Evolutionary conservation across 306 rosid genomes (phyloP), one percentile per base, ranked within the genome.

Genomic region (Begonia masoniana): DNA sequence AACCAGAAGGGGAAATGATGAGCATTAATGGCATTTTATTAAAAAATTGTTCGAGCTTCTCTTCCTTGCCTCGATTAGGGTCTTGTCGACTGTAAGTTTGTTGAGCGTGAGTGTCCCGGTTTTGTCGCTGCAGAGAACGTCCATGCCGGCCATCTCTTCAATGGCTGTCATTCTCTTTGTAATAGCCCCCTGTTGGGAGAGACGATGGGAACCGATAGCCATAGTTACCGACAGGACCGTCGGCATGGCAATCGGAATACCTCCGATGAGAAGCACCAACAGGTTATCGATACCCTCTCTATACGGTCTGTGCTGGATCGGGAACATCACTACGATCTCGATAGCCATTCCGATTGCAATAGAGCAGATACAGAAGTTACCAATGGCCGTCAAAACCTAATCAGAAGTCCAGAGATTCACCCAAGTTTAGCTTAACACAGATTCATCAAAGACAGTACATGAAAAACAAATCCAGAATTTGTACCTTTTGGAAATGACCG

Each of bases 111-210:
- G 49, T 2, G 49, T 45, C 15, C 49, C 49, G 49, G 49, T 45
- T n/a, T 45, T 45, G 49, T 45, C 49, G 15, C 49, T 45, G 49
- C 49, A 45, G n/a, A 45, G 15, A 45, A 45, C 49, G 15, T 45
- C 49, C 49, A 45, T 45, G 3, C 49, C 49, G 15, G 49, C 49
- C 49, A 79, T 79, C 69, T 79, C 85, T 42, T 79, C 85, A 67
- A 79, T 79, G 52, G 85, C 85, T 55, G 85, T 79, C 85, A 79
- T 79, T 67, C 85, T 79, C 66, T 79, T 79, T 23, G 85, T 79
- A 58, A 79, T 79, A 62, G 85, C 85, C 48, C 85, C 85, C 72
- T 79, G 85, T 52, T 79, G 47, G 0, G 85, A 76, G 10, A 79
- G 47, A 24, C 79, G 76, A 50, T 79, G 85, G 55, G 85, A 75